Percentiles rank a stretch among this genome's conserved stretches.
Conservation (phyloP, 176 grass and related monocot genomes). For the Phoenix roebelenii region DNA sequence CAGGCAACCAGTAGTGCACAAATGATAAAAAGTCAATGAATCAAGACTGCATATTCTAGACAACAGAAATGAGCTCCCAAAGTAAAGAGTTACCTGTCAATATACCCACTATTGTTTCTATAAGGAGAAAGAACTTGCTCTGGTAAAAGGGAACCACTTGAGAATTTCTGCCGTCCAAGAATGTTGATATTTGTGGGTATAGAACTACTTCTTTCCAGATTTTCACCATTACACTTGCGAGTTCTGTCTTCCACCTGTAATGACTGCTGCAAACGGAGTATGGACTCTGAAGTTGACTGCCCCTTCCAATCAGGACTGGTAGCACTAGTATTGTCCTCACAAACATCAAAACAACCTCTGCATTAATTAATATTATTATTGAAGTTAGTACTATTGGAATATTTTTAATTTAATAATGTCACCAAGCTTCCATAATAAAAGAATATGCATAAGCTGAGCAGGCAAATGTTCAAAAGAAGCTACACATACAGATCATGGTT, state of each 20-base stretch:
- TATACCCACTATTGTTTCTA: constrained; percentile 33
- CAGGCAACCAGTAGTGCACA: no score
- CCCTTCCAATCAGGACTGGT: constrained; percentile 26
- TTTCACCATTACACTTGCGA: constrained; percentile 39
- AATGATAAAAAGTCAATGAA: no score
- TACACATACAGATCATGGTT: no score
- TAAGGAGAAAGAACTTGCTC: constrained; percentile 72
- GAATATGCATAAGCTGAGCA: no score
- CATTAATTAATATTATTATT: constrained; percentile 2
- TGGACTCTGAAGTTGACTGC: constrained; percentile 27
- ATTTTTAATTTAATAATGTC: no score
- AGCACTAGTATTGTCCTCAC: constrained; percentile 34
- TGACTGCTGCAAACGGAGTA: constrained; percentile 33
- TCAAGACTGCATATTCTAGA: no score
- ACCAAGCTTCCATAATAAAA: no score
- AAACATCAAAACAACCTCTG: constrained; percentile 88
- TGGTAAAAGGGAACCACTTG: constrained; percentile 72
- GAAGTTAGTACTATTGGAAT: no score
- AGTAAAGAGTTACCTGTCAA: constrained; percentile 32
- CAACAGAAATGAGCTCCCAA: no score
- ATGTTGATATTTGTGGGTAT: constrained; percentile 41
- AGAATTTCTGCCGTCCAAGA: constrained; percentile 39
- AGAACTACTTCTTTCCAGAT: constrained; percentile 57
- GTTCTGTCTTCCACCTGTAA: constrained; percentile 26
- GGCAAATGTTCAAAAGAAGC: no score